Base-by-base conservation (phyloP, 2,329 filamentous ascomycete species). In the Penicillium psychrosexuale region DNA sequence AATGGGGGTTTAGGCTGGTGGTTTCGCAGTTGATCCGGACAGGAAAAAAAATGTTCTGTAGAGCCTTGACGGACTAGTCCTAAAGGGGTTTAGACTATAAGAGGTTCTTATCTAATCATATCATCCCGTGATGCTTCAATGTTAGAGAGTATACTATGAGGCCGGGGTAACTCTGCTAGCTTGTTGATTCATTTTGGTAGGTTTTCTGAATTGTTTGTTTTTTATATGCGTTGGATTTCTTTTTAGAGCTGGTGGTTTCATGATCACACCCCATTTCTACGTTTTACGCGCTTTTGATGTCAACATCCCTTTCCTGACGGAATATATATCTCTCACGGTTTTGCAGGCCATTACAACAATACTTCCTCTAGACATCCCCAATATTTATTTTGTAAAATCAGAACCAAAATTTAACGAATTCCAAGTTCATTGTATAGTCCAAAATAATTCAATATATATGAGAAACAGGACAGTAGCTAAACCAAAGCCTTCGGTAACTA, bases 31-130 rank as follows among this genome's bases (percentile, higher is more conserved):
- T 53, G 60, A 55, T 64, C 57, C 64, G 64, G 60, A 64, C 67
- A 65, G 62, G 67, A 67, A 72, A 75, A 75, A 71, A 75, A 75
- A 75, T 73, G 70, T 75, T 74, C 69, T 71, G 68, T 70, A 71
- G 65, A 70, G 62, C 64, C 58, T 60, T 58, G 56, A 64, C 57
- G 61, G 65, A 62, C 72, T 74, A 70, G 61, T 38, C 69, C 67
- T 34, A 15, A 61, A 66, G 1, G 8, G 66, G 69, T 8, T 59
- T 72, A 72, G 70, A 27, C 50, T 37, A 15, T 24, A 22, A 37
- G 30, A 49, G 53, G 61, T 54, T 61, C 63, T 70, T 70, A 71
- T 71, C 67, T 69, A 72, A 72, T 73, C 66, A 56, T 51, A 38
- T 17, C 43, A 42, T 42, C 44, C 51, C 51, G 37, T 51, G 47